Evolutionary conservation across 2,329 filamentous ascomycete species (phyloP), one percentile per base, ranked within the genome.

Genomic region (Pseudocercospora fijiensis): DNA sequence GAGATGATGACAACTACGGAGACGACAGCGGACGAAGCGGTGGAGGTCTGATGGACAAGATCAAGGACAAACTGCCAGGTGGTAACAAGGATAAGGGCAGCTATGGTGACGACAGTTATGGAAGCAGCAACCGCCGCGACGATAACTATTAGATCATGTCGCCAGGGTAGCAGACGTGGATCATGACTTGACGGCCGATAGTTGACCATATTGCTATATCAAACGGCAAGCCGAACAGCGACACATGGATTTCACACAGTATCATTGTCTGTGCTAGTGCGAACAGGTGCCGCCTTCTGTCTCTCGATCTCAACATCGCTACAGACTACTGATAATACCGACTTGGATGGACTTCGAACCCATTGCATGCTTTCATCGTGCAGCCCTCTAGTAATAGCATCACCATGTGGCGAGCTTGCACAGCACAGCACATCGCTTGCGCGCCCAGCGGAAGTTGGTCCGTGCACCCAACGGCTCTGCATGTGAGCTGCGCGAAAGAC

Each of bases 21-120:
- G 62, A 64, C 22, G 47, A 60, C 10, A 57, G 4, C 9, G 5
- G 11, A 8, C 49, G 61, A 13, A 47, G 60, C 20, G 59, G 51
- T 28, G 51, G 59, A n/a, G 60, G 60, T 20, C 24, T 63, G 16
- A 57, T 65, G 56, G 63, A 65, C 27, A 65, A 65, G 56, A 60
- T 65, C 33, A 65, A 61, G 47, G 47, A 53, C 53, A 65, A 65
- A 47, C 9, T 61, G 33, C 58, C 55, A 20, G 56, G 56, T 6
- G 49, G 55, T n/a, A 65, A 57, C 37, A 61, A 62, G 30, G 43
- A 61, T 26, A 56, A 59, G n/a, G 33, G 58, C 26, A 52, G 60
- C 45, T 49, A 58, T 9, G 37, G 27, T 4, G 55, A 64, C 37
- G 58, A 64, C 7, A 61, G 41, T 26, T 61, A 64, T 26, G 58